phyloP scores from a whole-genome alignment of 2,329 filamentous ascomycete genomes.

The Mollisia scopiformis region DNA sequence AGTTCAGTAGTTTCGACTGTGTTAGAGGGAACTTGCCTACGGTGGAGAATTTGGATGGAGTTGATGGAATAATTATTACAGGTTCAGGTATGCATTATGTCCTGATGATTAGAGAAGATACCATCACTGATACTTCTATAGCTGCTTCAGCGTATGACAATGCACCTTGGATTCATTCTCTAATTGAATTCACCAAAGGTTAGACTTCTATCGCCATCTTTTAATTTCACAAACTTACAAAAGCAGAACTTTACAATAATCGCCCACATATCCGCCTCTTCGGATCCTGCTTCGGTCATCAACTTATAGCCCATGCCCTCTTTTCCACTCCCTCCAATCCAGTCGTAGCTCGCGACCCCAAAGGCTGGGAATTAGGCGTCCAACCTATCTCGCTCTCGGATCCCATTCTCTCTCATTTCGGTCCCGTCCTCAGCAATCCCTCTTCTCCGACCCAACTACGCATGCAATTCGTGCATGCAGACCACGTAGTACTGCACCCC shows the following conservation, averaged over 20 bases:
- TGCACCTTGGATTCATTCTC: slow-evolving; percentile 17
- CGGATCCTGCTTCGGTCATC: slow-evolving; percentile 48
- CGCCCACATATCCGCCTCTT: slow-evolving; percentile 41
- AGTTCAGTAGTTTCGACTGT: slow-evolving; percentile 41
- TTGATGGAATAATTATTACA: slow-evolving; percentile 44
- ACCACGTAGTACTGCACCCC: slow-evolving; percentile 31
- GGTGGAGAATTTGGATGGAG: slow-evolving; percentile 26
- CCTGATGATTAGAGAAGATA: not conserved
- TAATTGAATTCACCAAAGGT: slow-evolving; percentile 1
- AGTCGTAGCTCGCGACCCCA: slow-evolving; percentile 24
- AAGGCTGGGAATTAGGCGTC: slow-evolving; percentile 38
- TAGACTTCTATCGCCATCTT: not conserved
- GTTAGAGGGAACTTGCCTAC: slow-evolving; percentile 40
- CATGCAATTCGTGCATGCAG: slow-evolving; percentile 44
- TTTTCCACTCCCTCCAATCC: slow-evolving; percentile 26
- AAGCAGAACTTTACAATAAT: slow-evolving; percentile 32
- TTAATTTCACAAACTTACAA: not conserved
- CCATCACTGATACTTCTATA: not conserved
- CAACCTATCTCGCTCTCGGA: slow-evolving; percentile 32
- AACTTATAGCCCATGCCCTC: slow-evolving; percentile 43
- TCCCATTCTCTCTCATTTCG: slow-evolving; percentile 26
- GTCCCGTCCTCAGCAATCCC: slow-evolving; percentile 7
- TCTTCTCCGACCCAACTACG: slow-evolving; percentile 23
- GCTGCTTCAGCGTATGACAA: slow-evolving; percentile 24
- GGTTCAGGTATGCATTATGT: slow-evolving; percentile 35